Conservation (phyloP, 306 rosid genomes). For the peach (Prunus persica) region Prunus_persica_NCBIv2 NC_034010.1:26975001-26975500, state of each 20-base stretch:
- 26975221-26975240: background rate
- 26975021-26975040: slow-evolving; percentile 50
- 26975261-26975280: background rate
- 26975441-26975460: too few relatives aligned
- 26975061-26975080: background rate
- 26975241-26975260: background rate
- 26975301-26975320: too few relatives aligned
- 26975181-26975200: too few relatives aligned
- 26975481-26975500: too few relatives aligned
- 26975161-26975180: background rate
- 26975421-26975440: too few relatives aligned
- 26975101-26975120: background rate
- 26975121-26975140: background rate
- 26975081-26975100: background rate
- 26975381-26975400: too few relatives aligned
- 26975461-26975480: too few relatives aligned
- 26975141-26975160: background rate
- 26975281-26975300: too few relatives aligned
- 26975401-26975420: too few relatives aligned
- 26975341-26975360: too few relatives aligned
- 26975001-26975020: background rate
- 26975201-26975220: background rate
- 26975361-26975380: too few relatives aligned
- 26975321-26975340: too few relatives aligned
- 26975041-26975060: slow-evolving; percentile 57